Percentiles rank a stretch among this genome's conserved stretches.
Conservation (phyloP, 345 rosid genomes). For the Aquilaria malaccensis region DNA sequence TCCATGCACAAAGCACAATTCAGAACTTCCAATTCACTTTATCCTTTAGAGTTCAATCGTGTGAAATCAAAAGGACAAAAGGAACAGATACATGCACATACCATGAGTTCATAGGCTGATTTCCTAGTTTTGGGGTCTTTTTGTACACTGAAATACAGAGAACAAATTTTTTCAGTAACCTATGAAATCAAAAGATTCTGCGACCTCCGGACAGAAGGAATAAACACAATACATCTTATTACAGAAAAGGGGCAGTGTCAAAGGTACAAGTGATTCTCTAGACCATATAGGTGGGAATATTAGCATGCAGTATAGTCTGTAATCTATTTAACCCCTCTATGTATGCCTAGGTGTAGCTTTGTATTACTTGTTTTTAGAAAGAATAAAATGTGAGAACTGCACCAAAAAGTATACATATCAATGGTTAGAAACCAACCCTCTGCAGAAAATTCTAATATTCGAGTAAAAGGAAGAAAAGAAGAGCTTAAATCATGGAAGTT, state of each 20-base stretch:
- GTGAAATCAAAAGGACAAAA: slow-evolving; percentile 1
- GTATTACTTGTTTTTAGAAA: background rate
- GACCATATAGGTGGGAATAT: no score
- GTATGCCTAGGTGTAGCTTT: no score
- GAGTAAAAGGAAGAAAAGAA: no score
- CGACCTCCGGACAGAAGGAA: background rate
- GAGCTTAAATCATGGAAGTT: no score
- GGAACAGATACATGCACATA: slow-evolving; percentile 13
- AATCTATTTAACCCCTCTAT: no score
- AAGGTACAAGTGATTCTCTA: no score
- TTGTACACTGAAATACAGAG: slow-evolving; percentile 50
- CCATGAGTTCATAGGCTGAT: slow-evolving; percentile 69
- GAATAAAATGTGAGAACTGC: background rate
- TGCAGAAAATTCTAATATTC: no score
- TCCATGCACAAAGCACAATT: background rate
- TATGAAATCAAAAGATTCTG: background rate
- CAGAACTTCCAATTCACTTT: background rate
- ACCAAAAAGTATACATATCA: no score
- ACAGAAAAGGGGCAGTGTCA: no score
- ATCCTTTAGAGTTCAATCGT: background rate
- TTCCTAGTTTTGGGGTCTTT: slow-evolving; percentile 54
- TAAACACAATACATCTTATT: background rate
- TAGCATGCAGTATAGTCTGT: no score
- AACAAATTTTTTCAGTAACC: background rate
- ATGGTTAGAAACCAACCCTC: no score